phyloP scores from a whole-genome alignment of 2,329 filamentous ascomycete genomes.

The Colletotrichum sp. region DNA sequence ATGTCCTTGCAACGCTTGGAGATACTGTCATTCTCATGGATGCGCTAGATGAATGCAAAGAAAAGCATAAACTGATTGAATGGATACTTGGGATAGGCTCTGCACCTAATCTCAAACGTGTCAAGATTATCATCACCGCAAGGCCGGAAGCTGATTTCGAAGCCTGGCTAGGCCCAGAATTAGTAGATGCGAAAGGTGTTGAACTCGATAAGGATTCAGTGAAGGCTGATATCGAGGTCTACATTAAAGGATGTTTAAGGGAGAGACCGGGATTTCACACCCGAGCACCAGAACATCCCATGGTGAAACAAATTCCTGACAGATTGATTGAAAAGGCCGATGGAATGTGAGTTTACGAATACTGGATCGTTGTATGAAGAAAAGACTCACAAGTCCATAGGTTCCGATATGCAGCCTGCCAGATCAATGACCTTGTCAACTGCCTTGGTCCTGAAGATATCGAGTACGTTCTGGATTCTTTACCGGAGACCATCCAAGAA shows the following conservation, averaged over 20 bases:
- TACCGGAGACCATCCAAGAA: background rate
- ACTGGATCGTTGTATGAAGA: no score
- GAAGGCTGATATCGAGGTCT: no score
- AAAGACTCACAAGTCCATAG: background rate
- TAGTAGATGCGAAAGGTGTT: no score
- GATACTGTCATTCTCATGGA: no score
- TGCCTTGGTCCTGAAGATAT: background rate
- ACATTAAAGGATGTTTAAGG: no score
- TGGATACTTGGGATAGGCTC: accelerated
- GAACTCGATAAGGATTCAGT: no score
- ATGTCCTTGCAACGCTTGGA: no score
- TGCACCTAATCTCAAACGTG: accelerated
- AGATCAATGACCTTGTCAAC: background rate
- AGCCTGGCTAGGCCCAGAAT: no score
- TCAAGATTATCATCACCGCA: no score
- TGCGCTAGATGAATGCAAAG: no score
- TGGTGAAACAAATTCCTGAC: background rate
- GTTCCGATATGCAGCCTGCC: background rate
- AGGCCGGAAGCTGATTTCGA: no score
- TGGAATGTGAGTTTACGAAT: background rate
- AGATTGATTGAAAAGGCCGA: background rate
- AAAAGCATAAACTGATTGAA: no score
- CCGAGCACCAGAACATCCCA: background rate
- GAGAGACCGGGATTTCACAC: background rate
- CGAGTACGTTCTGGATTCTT: background rate